Percentiles rank a stretch among this genome's conserved stretches.
Conservation (phyloP, 495 filamentous ascomycete genomes). For the Aspergillus sclerotioniger region DNA sequence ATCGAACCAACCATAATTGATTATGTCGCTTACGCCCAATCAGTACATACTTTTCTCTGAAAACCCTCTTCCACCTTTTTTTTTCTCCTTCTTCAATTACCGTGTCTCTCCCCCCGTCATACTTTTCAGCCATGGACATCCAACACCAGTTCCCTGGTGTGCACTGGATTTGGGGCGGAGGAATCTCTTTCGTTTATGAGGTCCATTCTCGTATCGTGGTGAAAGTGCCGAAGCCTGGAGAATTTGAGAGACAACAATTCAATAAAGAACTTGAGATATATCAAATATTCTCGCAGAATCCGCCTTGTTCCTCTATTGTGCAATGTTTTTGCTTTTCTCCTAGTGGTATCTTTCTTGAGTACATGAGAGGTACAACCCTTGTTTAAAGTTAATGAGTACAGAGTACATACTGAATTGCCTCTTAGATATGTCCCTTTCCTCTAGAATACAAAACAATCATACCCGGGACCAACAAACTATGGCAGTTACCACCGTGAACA, state of each 20-base stretch:
- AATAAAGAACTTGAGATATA: slow-evolving; percentile 34
- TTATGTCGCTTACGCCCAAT: neutral
- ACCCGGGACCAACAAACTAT: slow-evolving; percentile 23
- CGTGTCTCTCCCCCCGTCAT: too few species aligned
- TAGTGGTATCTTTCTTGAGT: slow-evolving; percentile 41
- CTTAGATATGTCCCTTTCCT: slow-evolving; percentile 25
- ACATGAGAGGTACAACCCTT: slow-evolving; percentile 33
- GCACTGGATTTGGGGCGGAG: slow-evolving; percentile 34
- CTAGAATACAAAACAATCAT: slow-evolving; percentile 27
- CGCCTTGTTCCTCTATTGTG: slow-evolving; percentile 32
- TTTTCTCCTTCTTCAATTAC: neutral
- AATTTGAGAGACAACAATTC: slow-evolving; percentile 35
- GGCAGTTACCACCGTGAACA: slow-evolving; percentile 30
- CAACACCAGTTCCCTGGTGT: slow-evolving; percentile 27
- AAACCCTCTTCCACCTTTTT: neutral
- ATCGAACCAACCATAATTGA: neutral
- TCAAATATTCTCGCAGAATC: slow-evolving; percentile 26
- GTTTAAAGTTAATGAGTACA: slow-evolving; percentile 4
- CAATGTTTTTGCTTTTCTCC: slow-evolving; percentile 29
- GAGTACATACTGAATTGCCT: slow-evolving; percentile 11
- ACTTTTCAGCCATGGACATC: slow-evolving; percentile 19
- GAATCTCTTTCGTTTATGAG: slow-evolving; percentile 38
- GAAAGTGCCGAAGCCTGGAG: slow-evolving; percentile 34
- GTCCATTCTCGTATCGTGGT: slow-evolving; percentile 40
- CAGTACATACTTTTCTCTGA: neutral